A percentile compares a stretch with the other conserved stretches of the same genome.
These are phyloP conservation scores for Globisporangium solare DNA, from an alignment of 352 stramenopile species.

Conservation along the genomic window DNA sequence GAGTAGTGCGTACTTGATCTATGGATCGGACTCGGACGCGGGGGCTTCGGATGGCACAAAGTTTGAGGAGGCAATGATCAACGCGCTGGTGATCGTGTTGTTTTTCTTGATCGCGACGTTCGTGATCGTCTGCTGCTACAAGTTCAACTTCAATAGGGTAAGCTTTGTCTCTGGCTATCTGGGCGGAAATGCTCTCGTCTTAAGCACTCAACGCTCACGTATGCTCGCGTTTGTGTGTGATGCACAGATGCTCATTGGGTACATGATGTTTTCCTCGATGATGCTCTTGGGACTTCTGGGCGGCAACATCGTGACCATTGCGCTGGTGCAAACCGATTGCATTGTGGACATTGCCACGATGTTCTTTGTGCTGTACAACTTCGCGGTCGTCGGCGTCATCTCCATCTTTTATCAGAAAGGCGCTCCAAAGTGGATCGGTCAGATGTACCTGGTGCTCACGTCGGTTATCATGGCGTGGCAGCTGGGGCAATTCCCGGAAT, in stretches of 20 bases:
- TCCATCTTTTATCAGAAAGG: slow-evolving; percentile 90
- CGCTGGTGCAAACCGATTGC: slow-evolving; percentile 53
- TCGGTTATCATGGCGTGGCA: slow-evolving; percentile 98
- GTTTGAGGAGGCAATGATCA: slow-evolving; percentile 74
- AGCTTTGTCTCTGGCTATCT: neutral
- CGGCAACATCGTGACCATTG: slow-evolving; percentile 79
- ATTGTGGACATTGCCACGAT: slow-evolving; percentile 61
- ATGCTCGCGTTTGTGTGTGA: neutral
- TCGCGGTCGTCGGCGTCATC: slow-evolving; percentile 86
- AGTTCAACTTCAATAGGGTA: slow-evolving; percentile 85
- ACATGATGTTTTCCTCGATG: slow-evolving; percentile 89
- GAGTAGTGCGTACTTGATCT: slow-evolving; percentile 74
- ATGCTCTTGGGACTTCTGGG: slow-evolving; percentile 84
- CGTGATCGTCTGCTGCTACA: slow-evolving; percentile 89
- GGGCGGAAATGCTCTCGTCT: neutral
- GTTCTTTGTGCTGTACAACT: slow-evolving; percentile 89
- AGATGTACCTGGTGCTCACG: slow-evolving; percentile 94
- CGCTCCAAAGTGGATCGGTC: slow-evolving; percentile 77
- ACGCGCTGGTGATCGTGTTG: slow-evolving; percentile 86
- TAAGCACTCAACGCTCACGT: neutral
- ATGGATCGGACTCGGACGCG: slow-evolving; percentile 50
- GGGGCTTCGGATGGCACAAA: slow-evolving; percentile 59
- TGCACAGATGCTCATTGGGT: slow-evolving; percentile 69
- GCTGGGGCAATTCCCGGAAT: slow-evolving; percentile 95
- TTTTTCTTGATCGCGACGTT: slow-evolving; percentile 89